Base-by-base conservation (phyloP, 2,329 filamentous ascomycete genomes). In the Chrysosporium keratinophilum region DNA sequence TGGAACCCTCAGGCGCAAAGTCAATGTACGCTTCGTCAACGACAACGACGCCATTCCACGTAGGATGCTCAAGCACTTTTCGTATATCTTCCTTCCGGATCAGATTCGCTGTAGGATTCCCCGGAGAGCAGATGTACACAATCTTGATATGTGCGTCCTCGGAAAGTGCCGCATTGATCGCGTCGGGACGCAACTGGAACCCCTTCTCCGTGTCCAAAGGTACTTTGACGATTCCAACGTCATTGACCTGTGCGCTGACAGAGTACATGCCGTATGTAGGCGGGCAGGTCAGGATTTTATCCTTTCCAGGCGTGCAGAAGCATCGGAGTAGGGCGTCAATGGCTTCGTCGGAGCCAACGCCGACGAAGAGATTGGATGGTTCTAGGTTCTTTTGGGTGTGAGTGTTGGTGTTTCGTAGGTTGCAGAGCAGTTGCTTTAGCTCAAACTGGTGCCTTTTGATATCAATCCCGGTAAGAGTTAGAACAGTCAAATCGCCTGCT, bases 261-360 rank as follows among this genome's bases (percentile, higher is more conserved):
- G 82, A 77, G 75, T 98, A 98, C 93, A 98, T 98, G 72, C 93
- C 93, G 69, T 98, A 98, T 0, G 93, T 98, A 0, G 93, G 93
- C 15, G 93, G 93, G 66, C 91, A 97, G 41, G 88, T 91, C 35
- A 98, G 79, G 66, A 98, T 94, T 66, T 87, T 88, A 72, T 98
- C 93, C 60, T 78, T 78, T 44, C 85, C 88, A 0, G 93, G 93
- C 1, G 82, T 75, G 72, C 93, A 98, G 75, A 98, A 98, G 71
- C 87, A 93, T 51, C 93, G 85, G 56, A 98, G 79, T 40, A 98
- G 79, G 5, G 88, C 88, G 71, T 98, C 93, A 67, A 98, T 95
- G 59, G 88, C 91, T 77, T 98, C 93, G 69, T 98, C 93, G 57
- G 87, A 95, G 59, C 93, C 93, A 42, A 97, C 90, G 57, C 93